A percentile compares a stretch with the other conserved stretches of the same genome.
Evolutionary conservation across 1,284 basidiomycete species (phyloP).

Genomic region (Thecaphora thlaspeos): DNA sequence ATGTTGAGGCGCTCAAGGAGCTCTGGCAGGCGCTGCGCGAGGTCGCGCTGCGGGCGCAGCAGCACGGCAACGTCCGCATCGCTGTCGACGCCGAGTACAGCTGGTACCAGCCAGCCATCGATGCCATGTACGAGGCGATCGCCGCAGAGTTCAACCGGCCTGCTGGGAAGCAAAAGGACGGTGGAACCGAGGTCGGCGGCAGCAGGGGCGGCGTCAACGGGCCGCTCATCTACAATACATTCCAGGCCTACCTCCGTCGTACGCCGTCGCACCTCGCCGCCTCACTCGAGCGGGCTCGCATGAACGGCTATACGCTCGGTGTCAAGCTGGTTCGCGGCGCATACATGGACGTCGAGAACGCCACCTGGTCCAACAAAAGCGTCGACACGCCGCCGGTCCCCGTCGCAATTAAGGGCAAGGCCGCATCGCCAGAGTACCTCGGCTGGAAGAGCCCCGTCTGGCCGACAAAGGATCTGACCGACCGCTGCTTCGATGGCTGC

Average conservation of each 20-base stretch:
- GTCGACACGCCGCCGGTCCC: conserved; percentile 43
- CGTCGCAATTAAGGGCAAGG: conserved; percentile 21
- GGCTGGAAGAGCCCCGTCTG: conserved; percentile 60
- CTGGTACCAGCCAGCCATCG: conserved; percentile 52
- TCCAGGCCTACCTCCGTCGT: conserved; percentile 60
- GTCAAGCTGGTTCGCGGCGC: conserved; percentile 94
- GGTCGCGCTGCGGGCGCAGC: conserved; percentile 29
- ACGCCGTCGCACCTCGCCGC: conserved; percentile 70
- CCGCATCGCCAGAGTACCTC: conserved; percentile 14
- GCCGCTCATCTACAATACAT: conserved; percentile 50
- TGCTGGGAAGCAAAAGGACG: too few relatives aligned
- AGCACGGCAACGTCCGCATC: conserved; percentile 41
- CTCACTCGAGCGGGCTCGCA: conserved; percentile 70
- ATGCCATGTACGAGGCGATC: conserved; percentile 49
- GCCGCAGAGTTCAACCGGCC: conserved; percentile 46
- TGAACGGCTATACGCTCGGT: conserved; percentile 75
- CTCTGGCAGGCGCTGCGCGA: conserved; percentile 41
- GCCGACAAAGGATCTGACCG: conserved; percentile 68
- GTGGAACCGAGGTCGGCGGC: conserved; percentile 1
- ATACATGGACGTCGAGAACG: conserved; percentile 77
- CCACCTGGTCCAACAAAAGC: conserved; percentile 45
- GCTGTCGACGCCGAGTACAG: conserved; percentile 50
- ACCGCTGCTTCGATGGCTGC: conserved; percentile 74
- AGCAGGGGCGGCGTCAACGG: conserved; percentile 16
- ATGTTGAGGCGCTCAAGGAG: conserved; percentile 39